phyloP scores from a whole-genome alignment of 768 basidiomycete genomes.

The Phaffia australis region DNA sequence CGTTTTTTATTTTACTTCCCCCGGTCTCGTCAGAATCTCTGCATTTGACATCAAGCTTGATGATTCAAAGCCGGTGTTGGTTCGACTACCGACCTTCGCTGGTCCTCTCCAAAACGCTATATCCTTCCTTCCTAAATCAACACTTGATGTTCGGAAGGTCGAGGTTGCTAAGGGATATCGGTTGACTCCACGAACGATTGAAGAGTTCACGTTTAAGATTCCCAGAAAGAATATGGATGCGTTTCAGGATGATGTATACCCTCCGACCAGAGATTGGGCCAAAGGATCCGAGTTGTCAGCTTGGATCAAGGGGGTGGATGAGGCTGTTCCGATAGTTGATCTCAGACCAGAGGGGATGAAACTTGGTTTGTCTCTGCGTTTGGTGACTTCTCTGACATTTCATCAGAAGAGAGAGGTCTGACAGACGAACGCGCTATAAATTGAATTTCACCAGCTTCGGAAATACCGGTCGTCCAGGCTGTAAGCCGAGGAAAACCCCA shows the following conservation, averaged over 20 bases:
- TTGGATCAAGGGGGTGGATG: constrained; percentile 33
- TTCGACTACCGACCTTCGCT: constrained; percentile 35
- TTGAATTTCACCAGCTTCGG: constrained; percentile 32
- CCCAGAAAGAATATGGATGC: constrained; percentile 35
- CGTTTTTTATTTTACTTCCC: not conserved
- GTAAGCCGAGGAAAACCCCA: constrained; percentile 29
- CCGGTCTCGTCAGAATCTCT: constrained; percentile 35
- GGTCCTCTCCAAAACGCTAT: constrained; percentile 35
- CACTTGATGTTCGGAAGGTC: constrained; percentile 36
- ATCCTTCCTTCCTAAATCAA: constrained; percentile 35
- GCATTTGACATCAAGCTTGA: constrained; percentile 35
- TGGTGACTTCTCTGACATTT: not conserved
- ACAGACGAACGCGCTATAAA: not conserved
- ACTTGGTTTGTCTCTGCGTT: constrained; percentile 15
- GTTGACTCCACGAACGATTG: constrained; percentile 35
- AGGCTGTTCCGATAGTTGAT: constrained; percentile 21
- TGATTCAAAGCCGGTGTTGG: constrained; percentile 27
- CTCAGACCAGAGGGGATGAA: constrained; percentile 36
- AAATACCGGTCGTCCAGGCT: constrained; percentile 34
- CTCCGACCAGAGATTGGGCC: constrained; percentile 32
- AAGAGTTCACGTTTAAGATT: constrained; percentile 36
- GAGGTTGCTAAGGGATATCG: constrained; percentile 35
- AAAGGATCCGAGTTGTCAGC: constrained; percentile 26
- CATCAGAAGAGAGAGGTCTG: not conserved
- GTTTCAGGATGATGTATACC: constrained; percentile 38